Base-by-base conservation (phyloP, 1,139 yeast species). In the Diutina mesorugosa region DNA sequence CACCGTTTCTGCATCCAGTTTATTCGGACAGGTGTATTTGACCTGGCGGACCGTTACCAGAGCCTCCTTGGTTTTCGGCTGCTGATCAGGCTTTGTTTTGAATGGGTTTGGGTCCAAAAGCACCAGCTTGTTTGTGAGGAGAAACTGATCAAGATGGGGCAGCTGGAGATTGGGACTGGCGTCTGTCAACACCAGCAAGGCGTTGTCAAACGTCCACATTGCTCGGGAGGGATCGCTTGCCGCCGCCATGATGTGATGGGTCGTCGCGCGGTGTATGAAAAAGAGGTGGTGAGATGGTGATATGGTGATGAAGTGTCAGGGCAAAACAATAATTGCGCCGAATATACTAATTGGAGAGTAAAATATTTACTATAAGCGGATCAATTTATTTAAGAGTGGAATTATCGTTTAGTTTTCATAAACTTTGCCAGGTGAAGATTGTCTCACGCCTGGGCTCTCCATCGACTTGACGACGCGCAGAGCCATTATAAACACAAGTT, bases 131-230 rank as follows among this genome's bases (percentile, higher is more conserved):
- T 79, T 78, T 48, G 70, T 59, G 35, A 71, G 58, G 51, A 82
- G 65, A 61, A 78, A 81, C 59, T 70, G 75, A 59, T 77, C 80
- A 60, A 81, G 65, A 0, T 79, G 74, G 55, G 73, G 74, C 54
- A 70, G 58, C 14, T 71, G 68, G 56, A 69, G 26, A 14, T n/a
- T 29, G 55, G 52, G n/a, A 57, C 59, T 4, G 59, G 59, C 16
- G 52, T 45, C 52, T 26, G 55, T 55, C 38, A 61, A 55, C n/a
- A 58, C 57, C 38, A 58, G 55, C 35, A 60, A 55, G 6, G 63
- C 64, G 55, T 58, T 57, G 45, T 59, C 57, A 53, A 62, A 61
- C 12, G 64, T 59, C 64, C 64, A 62, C 30, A 58, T 30, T 32
- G 32, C 53, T 21, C n/a, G 28, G 18, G 28, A 12, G n/a, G 45